phyloP scores from a whole-genome alignment of 2,329 filamentous ascomycete species.

The Trichophaea hybrida region DNA sequence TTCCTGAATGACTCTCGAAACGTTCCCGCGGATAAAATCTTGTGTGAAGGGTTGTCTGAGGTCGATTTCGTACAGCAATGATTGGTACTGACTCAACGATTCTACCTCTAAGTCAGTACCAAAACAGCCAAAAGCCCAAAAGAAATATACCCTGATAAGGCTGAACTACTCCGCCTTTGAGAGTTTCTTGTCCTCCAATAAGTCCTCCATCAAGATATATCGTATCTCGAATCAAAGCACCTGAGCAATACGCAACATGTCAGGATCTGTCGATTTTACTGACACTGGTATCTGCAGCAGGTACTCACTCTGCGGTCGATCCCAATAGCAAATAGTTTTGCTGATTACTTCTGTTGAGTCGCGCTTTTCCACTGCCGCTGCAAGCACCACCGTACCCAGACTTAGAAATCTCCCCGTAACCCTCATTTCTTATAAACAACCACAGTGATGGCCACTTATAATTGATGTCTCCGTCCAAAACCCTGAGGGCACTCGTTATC shows the following conservation, averaged over 20 bases:
- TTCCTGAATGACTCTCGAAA: slow-evolving; percentile 11
- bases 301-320: no score
- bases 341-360: no score
- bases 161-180: neutral
- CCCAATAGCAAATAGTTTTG: no score
- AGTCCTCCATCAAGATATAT: slow-evolving; percentile 20
- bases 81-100: neutral
- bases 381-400: no score
- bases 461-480: no score
- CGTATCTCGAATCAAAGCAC: slow-evolving; percentile 16
- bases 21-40: slow-evolving; percentile 10
- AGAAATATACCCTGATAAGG: neutral
- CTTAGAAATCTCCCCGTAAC: no score
- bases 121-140: neutral
- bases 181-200: neutral
- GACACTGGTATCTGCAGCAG: no score
- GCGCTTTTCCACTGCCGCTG: no score
- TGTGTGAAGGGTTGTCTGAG: slow-evolving; percentile 15
- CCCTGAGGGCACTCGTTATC: no score
- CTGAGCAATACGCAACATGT: slow-evolving; percentile 5
- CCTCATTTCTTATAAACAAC: no score
- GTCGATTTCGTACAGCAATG: slow-evolving; percentile 13
- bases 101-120: neutral
- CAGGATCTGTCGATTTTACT: neutral
- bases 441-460: no score